Evolutionary conservation across 306 rosid species (phyloP), one percentile per base, ranked within the genome.

Genomic region (Acacia melanoxylon): DNA sequence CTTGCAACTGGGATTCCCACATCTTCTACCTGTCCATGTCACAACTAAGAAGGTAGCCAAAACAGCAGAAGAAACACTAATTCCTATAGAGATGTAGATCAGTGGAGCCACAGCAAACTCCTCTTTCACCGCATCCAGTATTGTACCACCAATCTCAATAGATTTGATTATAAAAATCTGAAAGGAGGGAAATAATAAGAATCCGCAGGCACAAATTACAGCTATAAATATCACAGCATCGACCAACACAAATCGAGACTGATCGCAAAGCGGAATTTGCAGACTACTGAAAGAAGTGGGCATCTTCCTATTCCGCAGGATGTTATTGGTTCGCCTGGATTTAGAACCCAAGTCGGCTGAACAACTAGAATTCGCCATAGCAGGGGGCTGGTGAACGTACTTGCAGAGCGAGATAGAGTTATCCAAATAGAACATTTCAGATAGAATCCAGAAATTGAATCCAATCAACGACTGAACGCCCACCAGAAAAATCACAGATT

Each of bases 371-470:
- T 87, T 90, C 31, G 95, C 86, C 97, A 91, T 91, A 72, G 78
- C 31, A 22, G 88, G 82, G 15, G 90, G 58, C 68, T 89, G 95
- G 89, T 91, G 97, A 86, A 88, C 91, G 87, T 89, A 90, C 83
- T 91, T 90, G 91, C 92, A 91, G 92, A 87, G 87, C 83, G 97
- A 95, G 84, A 95, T 88, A 83, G 95, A 92, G 89, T 85, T 88
- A 73, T 90, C 90, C 84, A 87, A 83, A 93, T 91, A 93, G 90
- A 92, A 94, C 99, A 95, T 95, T 84, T 92, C 99, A 91, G 81
- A 84, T 61, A 33, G 68, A 85, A 87, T 82, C 80, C 83, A 24
- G 63, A 75, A 80, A 80, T 56, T 37, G 81, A 79, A 79, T 68
- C 72, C 80, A 76, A 88, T 69, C 84, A 2, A 42, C 73, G 87